Conservation (phyloP, 257 asterid species). For the Solanum habrochaites region DNA sequence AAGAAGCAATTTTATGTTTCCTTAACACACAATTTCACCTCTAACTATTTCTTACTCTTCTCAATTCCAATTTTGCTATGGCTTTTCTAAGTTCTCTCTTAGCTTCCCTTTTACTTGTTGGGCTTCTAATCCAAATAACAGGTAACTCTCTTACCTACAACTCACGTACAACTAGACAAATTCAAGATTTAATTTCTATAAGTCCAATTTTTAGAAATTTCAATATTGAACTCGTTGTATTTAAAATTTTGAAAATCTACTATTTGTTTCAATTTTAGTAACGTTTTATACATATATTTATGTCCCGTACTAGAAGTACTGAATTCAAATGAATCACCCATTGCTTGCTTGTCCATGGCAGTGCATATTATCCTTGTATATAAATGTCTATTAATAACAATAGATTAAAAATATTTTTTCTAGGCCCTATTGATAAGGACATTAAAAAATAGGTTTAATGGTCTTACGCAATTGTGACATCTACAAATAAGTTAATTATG, state of each 20-base stretch:
- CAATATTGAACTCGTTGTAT: not conserved
- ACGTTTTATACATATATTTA: not conserved
- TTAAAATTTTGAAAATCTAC: not conserved
- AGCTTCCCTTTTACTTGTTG: not conserved
- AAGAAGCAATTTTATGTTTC: not conserved
- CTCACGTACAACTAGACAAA: not conserved
- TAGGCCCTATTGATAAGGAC: not conserved
- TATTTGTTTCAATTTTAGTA: not conserved
- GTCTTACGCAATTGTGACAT: not conserved
- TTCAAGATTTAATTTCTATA: not conserved
- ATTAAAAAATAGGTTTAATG: not conserved
- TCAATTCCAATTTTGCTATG: not conserved
- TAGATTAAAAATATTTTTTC: not conserved
- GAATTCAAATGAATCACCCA: not conserved
- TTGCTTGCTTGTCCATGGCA: not conserved
- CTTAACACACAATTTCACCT: not conserved
- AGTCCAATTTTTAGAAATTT: not conserved
- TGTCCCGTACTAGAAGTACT: not conserved
- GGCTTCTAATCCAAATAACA: not conserved
- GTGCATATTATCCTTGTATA: not conserved
- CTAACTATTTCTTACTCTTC: not conserved
- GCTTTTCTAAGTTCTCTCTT: not conserved
- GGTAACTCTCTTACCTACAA: not conserved
- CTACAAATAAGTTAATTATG: not conserved
- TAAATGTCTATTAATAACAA: not conserved